phyloP scores from a whole-genome alignment of 2,329 filamentous ascomycete genomes.

The Stagonosporopsis vannaccii region DNA sequence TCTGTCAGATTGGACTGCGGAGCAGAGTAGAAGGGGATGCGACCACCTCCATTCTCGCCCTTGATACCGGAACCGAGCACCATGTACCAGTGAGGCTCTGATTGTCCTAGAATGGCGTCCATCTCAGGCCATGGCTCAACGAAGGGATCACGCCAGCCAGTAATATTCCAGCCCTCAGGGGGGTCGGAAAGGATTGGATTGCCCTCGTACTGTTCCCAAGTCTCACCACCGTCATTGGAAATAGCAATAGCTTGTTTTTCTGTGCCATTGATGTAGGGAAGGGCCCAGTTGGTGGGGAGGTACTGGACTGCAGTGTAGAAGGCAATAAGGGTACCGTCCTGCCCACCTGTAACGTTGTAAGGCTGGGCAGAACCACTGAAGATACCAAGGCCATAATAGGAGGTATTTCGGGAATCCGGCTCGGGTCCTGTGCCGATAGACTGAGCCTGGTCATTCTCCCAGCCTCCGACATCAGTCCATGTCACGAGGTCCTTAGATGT shows the following conservation, averaged over 20 bases:
- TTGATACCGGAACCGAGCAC: constrained; percentile 58
- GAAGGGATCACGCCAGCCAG: constrained; percentile 46
- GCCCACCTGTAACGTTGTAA: constrained; percentile 56
- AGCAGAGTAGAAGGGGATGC: constrained; percentile 57
- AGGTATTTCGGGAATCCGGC: constrained; percentile 38
- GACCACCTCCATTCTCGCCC: constrained; percentile 54
- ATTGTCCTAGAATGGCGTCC: constrained; percentile 51
- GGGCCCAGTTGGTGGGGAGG: constrained; percentile 55
- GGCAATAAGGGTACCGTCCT: constrained; percentile 55
- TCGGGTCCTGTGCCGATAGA: constrained; percentile 50
- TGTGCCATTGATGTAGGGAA: constrained; percentile 54
- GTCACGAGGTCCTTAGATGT: constrained; percentile 59
- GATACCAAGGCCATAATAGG: constrained; percentile 61
- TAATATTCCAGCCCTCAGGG: constrained; percentile 56
- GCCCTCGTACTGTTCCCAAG: constrained; percentile 56
- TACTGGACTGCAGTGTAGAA: constrained; percentile 58
- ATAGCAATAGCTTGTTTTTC: constrained; percentile 57
- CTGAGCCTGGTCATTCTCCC: constrained; percentile 54
- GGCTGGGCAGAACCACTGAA: constrained; percentile 62
- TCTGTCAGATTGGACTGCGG: constrained; percentile 54
- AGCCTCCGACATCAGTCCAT: constrained; percentile 55
- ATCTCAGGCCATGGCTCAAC: constrained; percentile 51
- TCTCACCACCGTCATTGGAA: constrained; percentile 56
- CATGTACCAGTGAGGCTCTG: constrained; percentile 56
- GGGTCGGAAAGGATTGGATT: constrained; percentile 56